Evolutionary conservation across 768 basidiomycete genomes (phyloP).

Genomic region (Paxillus ammoniavirescens): DNA sequence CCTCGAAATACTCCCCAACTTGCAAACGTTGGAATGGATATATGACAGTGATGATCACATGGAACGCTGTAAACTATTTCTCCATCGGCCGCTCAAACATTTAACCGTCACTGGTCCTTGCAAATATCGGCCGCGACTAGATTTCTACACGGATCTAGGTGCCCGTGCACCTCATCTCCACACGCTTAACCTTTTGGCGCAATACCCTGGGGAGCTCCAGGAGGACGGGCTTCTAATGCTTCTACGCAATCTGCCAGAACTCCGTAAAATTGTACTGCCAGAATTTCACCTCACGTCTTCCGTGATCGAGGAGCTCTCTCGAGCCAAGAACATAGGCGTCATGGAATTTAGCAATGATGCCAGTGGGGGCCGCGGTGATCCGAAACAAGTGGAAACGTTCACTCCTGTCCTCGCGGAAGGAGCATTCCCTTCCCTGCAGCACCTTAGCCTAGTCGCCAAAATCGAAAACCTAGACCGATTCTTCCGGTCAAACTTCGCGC

Average conservation of each 20-base stretch:
- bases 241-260: too few species aligned
- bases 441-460: constrained; percentile 47
- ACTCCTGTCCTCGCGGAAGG: too few species aligned
- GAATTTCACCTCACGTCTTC: constrained; percentile 48
- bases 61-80: constrained; percentile 51
- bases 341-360: constrained; percentile 55
- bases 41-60: constrained; percentile 19
- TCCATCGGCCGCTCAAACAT: constrained; percentile 50
- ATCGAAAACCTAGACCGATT: constrained; percentile 46
- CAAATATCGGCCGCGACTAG: constrained; percentile 5
- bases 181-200: constrained; percentile 45
- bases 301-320: too few species aligned
- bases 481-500: constrained; percentile 43
- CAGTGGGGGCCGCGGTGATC: constrained; percentile 47
- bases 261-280: constrained; percentile 50
- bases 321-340: constrained; percentile 38
- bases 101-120: constrained; percentile 33
- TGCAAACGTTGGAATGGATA: constrained; percentile 51
- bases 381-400: constrained; percentile 44
- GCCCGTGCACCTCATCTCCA: constrained; percentile 52
- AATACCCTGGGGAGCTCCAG: constrained; percentile 39
- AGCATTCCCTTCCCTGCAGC: constrained; percentile 52
- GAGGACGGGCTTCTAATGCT: constrained; percentile 42
- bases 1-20: constrained; percentile 53
- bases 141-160: constrained; percentile 38